These are phyloP conservation scores for Thermothelomyces thermophilus DNA, from an alignment of 2,329 filamentous ascomycete genomes.

Conservation along the genomic window DNA sequence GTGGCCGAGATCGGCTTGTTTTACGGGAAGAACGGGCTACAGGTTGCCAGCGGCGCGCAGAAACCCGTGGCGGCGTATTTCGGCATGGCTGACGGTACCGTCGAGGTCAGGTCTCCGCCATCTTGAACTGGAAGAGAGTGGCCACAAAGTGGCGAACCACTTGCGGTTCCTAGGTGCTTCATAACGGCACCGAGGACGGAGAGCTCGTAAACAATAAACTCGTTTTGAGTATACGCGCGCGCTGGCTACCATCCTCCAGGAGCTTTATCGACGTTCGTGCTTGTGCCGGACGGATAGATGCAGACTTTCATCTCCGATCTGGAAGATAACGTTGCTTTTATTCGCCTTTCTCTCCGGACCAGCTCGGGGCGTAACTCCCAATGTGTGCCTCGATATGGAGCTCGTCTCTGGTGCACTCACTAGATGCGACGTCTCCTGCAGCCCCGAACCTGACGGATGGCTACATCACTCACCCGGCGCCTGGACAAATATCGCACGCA, in stretches of 20 bases:
- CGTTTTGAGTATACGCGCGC: no score
- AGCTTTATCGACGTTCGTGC: neutral
- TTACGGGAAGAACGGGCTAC: slow-evolving; percentile 68
- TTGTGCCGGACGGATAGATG: neutral
- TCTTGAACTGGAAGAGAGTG: neutral
- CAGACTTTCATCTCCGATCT: no score
- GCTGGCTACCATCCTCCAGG: neutral
- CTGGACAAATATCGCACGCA: no score
- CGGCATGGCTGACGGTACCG: slow-evolving; percentile 72
- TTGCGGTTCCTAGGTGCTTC: neutral
- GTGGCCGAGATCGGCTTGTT: slow-evolving; percentile 92
- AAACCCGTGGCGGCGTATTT: slow-evolving; percentile 95
- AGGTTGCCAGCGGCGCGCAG: slow-evolving; percentile 68
- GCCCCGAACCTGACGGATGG: no score
- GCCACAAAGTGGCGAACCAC: no score
- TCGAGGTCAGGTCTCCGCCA: slow-evolving; percentile 40
- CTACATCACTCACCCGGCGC: no score
- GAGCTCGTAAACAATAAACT: neutral
- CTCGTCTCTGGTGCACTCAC: no score
- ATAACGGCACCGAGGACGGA: neutral
- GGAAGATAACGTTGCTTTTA: no score
- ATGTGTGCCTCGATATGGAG: no score
- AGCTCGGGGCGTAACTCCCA: no score
- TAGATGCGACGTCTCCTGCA: no score
- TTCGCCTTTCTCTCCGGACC: no score